These are phyloP conservation scores for Umbellularia californica DNA, from an alignment of 164 flowering plant genomes.

Conservation along the genomic window DNA sequence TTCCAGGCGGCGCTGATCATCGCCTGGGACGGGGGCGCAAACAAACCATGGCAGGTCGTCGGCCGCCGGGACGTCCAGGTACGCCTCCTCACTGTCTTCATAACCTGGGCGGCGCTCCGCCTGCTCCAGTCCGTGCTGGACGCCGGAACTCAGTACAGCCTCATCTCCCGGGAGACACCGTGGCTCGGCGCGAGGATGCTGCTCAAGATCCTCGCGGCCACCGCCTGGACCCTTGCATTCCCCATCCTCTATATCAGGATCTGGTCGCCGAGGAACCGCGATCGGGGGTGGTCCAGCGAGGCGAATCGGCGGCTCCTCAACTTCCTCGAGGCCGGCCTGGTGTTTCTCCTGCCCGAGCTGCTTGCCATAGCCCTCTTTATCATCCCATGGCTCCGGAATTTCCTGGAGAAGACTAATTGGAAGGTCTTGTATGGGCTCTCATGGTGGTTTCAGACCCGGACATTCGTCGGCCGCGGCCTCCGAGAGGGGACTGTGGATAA, in stretches of 20 bases:
- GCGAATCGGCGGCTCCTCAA: constrained; percentile 45
- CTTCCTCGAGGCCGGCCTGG: constrained; percentile 60
- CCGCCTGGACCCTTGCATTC: constrained; percentile 63
- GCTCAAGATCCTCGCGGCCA: constrained; percentile 60
- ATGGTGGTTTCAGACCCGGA: constrained; percentile 90
- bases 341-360: constrained; percentile 69
- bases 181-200: constrained; percentile 74
- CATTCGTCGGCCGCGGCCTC: constrained; percentile 80
- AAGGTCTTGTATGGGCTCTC: constrained; percentile 51
- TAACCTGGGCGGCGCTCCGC: constrained; percentile 82
- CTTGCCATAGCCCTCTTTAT: constrained; percentile 64
- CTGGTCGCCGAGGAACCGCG: constrained; percentile 63
- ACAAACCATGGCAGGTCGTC: constrained; percentile 63
- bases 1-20: constrained; percentile 75
- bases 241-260: constrained; percentile 63
- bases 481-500: constrained; percentile 79
- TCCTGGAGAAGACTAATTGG: constrained; percentile 67
- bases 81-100: constrained; percentile 57
- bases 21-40: constrained; percentile 49
- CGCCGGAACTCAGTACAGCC: constrained; percentile 91
- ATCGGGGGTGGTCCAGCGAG: constrained; percentile 53
- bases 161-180: constrained; percentile 62
- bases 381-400: constrained; percentile 76
- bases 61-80: constrained; percentile 59
- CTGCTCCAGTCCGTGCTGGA: constrained; percentile 75